Evolutionary conservation across 805 yeast genomes (phyloP), one percentile per base, ranked within the genome.

Genomic region (Sugiyamaella floridensis): DNA sequence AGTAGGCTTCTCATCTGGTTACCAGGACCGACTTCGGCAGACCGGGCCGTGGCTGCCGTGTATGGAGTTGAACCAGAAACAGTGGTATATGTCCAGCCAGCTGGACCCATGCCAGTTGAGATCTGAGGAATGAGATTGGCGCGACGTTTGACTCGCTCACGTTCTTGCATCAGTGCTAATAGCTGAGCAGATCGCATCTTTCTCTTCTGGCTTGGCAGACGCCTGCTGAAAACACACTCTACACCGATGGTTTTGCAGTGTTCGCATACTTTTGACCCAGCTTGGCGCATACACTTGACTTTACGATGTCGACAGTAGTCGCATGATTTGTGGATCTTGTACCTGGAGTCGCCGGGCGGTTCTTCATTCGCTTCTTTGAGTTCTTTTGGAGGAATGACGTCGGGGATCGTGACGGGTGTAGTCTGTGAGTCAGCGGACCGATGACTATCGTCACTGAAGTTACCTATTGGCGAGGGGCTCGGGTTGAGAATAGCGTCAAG

Each of bases 221-320:
- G 52, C 34, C 16, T 18, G 29, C 56, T 53, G 48, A 50, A 55
- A 8, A 43, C 43, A 26, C 58, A 55, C n/a, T 51, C 53, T 22
- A 55, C 47, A 9, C 46, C 55, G 26, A 54, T 50, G 22, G 40
- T 29, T 29, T 50, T 50, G 46, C 58, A 55, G 41, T 55, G 58
- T 20, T 53, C 54, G 48, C 58, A 55, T 20, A 26, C 32, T 19
- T 26, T 15, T n/a, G 42, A 37, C 11, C 52, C 50, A 11, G 45
- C 43, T 16, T 40, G 40, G 15, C 42, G 15, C 32, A 49, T 45
- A 32, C 58, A 53, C 43, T 55, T 55, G 40, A 53, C 52, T 45
- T 55, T 55, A n/a, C 58, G 46, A 45, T 55, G 43, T 22, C 58
- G 52, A 26, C 58, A 55, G 49, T 53, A 55, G 40, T 55, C 50